These are phyloP conservation scores for Panicum virgatum DNA, from an alignment of 202 grass and related monocot genomes.

Conservation along the genomic window DNA sequence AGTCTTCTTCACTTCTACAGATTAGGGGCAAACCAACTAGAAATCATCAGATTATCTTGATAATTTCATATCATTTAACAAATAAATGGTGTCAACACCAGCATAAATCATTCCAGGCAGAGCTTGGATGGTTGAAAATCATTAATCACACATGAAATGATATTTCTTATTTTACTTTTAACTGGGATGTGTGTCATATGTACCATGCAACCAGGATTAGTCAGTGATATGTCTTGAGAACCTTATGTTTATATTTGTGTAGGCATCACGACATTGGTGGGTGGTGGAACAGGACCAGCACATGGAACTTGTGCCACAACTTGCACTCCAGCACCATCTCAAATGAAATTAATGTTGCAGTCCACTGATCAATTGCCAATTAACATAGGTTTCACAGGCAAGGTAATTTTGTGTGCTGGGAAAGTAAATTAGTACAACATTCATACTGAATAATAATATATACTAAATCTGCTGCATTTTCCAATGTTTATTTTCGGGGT, in stretches of 20 bases:
- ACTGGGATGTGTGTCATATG: neutral
- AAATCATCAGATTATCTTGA: constrained; percentile 1
- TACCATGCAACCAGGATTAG: neutral
- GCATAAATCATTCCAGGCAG: constrained; percentile 2
- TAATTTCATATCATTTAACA: neutral
- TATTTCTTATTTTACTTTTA: neutral
- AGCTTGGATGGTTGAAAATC: neutral
- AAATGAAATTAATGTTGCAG: constrained; percentile 96
- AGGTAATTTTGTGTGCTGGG: constrained; percentile 46
- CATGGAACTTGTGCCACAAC: constrained; percentile 98
- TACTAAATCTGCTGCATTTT: neutral
- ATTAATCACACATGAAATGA: neutral
- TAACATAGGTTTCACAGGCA: constrained; percentile 94
- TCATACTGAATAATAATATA: constrained; percentile 7
- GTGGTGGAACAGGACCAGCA: constrained; percentile 98
- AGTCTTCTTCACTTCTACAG: constrained; percentile 39
- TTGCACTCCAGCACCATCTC: constrained; percentile 86
- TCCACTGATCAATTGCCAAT: constrained; percentile 87
- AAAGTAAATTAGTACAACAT: neutral
- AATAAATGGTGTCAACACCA: neutral
- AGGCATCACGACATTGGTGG: constrained; percentile 95
- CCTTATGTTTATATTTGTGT: constrained; percentile 28
- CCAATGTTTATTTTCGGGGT: neutral
- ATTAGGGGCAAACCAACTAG: neutral
- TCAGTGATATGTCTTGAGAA: constrained; percentile 24